phyloP scores from a whole-genome alignment of 2,329 filamentous ascomycete genomes.

The Dactylellina sp. region DNA sequence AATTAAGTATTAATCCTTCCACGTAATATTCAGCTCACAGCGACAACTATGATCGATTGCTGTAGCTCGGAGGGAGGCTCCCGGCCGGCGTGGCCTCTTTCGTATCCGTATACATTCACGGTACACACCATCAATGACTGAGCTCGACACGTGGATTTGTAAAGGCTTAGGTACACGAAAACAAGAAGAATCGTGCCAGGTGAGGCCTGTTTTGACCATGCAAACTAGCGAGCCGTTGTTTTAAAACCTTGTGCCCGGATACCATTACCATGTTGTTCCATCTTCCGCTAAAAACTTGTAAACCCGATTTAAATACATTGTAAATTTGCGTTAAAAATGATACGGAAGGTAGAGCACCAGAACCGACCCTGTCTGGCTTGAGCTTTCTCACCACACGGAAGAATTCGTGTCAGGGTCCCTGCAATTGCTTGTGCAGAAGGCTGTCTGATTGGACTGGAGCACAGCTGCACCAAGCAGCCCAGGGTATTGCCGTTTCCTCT shows the following conservation, averaged over 20 bases:
- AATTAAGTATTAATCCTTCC: constrained; percentile 52
- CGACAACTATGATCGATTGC: background rate
- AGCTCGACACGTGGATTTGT: constrained; percentile 33
- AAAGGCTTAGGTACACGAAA: constrained; percentile 7
- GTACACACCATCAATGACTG: constrained; percentile 5
- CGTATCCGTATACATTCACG: background rate
- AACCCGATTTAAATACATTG: constrained; percentile 47
- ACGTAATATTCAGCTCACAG: constrained; percentile 47
- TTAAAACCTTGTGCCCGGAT: constrained; percentile 57
- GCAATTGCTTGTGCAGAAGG: constrained; percentile 16
- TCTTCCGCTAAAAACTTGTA: constrained; percentile 48
- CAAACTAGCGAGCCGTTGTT: constrained; percentile 57
- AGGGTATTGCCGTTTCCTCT: background rate
- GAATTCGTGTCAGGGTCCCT: constrained; percentile 50
- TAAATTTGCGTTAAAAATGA: constrained; percentile 48
- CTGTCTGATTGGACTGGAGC: constrained; percentile 27
- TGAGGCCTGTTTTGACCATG: constrained; percentile 43
- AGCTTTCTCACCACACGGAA: constrained; percentile 53
- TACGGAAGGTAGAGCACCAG: constrained; percentile 31
- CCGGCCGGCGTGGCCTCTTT: too few species aligned
- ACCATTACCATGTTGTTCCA: constrained; percentile 37
- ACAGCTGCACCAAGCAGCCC: background rate
- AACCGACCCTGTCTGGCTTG: constrained; percentile 28
- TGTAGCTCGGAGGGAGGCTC: too few species aligned
- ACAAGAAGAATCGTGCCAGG: constrained; percentile 24